phyloP scores from a whole-genome alignment of 192 early-diverging fungal genomes.

The Borealophlyctis nickersoniae region DNA sequence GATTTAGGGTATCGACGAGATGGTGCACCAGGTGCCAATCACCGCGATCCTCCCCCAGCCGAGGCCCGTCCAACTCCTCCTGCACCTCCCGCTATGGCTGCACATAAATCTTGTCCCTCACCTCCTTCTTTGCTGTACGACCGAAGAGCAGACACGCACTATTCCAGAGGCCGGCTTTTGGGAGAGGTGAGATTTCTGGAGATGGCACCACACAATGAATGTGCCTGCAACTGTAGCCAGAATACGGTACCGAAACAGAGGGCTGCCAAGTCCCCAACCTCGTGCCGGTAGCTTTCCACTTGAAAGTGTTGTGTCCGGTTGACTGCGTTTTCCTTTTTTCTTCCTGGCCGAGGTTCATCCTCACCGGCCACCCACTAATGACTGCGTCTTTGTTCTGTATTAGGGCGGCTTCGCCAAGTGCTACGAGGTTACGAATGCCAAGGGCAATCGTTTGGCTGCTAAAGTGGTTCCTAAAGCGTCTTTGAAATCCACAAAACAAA shows the following conservation, averaged over 20 bases:
- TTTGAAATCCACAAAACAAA: conserved; percentile 50
- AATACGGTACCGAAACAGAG: neutral
- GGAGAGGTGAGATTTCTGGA: conserved; percentile 22
- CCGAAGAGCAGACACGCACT: conserved; percentile 16
- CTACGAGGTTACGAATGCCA: conserved; percentile 62
- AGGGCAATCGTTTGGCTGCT: conserved; percentile 57
- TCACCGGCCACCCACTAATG: too few relatives aligned
- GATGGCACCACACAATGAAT: neutral
- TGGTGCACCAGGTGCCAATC: too few relatives aligned
- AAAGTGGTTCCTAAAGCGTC: conserved; percentile 63
- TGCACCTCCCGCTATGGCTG: neutral
- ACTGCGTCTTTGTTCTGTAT: neutral
- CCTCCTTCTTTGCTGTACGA: conserved; percentile 22
- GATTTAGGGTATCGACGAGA: too few relatives aligned
- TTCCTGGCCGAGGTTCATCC: too few relatives aligned
- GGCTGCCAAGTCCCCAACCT: too few relatives aligned
- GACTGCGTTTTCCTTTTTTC: too few relatives aligned
- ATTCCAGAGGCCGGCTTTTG: conserved; percentile 21
- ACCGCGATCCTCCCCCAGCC: too few relatives aligned
- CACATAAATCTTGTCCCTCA: neutral
- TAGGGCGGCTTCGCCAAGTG: conserved; percentile 90
- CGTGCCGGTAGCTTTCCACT: too few relatives aligned
- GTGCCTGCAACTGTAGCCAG: neutral
- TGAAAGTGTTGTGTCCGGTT: too few relatives aligned
- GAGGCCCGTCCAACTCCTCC: neutral